Evolutionary conservation across 2,329 filamentous ascomycete species (phyloP).

Genomic region (Calonectria honghensis): DNA sequence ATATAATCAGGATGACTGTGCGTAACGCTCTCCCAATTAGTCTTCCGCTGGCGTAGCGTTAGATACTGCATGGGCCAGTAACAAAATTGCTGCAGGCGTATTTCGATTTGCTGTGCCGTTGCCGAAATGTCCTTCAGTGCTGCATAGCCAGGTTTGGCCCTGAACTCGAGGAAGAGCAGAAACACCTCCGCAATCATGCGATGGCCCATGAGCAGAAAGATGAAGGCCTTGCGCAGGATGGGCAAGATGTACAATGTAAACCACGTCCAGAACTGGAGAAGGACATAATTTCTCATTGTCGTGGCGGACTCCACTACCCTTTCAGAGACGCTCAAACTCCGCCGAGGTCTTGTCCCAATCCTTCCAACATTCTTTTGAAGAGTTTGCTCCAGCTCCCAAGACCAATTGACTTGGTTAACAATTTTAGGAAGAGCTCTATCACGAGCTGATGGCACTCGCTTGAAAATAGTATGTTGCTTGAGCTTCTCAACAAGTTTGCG

Average conservation of each 20-base stretch:
- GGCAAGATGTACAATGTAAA: conserved; percentile 87
- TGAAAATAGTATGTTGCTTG: conserved; percentile 88
- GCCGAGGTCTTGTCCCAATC: conserved; percentile 86
- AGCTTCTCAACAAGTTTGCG: conserved; percentile 87
- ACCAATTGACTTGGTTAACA: conserved; percentile 96
- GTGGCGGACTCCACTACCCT: conserved; percentile 94
- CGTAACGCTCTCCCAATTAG: conserved; percentile 96
- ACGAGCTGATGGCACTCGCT: conserved; percentile 85
- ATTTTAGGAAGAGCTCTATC: conserved; percentile 88
- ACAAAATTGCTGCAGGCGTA: conserved; percentile 97
- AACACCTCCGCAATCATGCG: conserved; percentile 87
- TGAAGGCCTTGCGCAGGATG: conserved; percentile 81
- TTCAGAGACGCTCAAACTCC: conserved; percentile 94
- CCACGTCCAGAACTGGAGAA: conserved; percentile 81
- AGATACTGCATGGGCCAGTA: conserved; percentile 99
- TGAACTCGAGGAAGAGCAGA: conserved; percentile 88
- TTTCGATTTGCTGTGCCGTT: conserved; percentile 97
- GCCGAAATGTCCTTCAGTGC: conserved; percentile 97
- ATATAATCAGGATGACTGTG: conserved; percentile 98
- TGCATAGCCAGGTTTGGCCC: conserved; percentile 83
- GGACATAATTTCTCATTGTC: conserved; percentile 85
- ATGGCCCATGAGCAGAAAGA: conserved; percentile 86
- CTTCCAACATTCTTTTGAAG: conserved; percentile 93
- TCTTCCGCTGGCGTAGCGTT: conserved; percentile 90
- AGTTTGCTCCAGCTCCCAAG: conserved; percentile 89